phyloP scores from a whole-genome alignment of 148 eudicot species.

The Limonium bicolor region DNA sequence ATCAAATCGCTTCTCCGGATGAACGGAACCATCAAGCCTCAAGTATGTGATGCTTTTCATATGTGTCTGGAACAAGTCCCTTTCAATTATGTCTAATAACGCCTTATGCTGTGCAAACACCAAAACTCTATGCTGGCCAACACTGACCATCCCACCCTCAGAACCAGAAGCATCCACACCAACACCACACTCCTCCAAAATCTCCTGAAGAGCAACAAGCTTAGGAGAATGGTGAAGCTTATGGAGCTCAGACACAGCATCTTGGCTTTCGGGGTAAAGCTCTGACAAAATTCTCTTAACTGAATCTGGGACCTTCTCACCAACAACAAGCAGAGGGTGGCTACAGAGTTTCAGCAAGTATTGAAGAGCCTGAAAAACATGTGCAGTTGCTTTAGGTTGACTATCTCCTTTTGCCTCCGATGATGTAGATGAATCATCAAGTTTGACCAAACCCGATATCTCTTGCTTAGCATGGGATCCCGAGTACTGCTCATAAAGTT shows the following conservation, averaged over 20 bases:
- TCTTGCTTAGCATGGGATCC: conserved; percentile 81
- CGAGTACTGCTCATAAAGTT: conserved; percentile 87
- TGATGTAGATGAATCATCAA: conserved; percentile 31
- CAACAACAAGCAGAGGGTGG: conserved; percentile 86
- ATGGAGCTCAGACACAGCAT: conserved; percentile 65
- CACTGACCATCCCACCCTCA: conserved; percentile 49
- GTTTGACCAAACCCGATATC: conserved; percentile 57
- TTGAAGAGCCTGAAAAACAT: conserved; percentile 95
- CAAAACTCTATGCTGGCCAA: conserved; percentile 95
- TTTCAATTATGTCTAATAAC: conserved; percentile 77
- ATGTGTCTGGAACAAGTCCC: conserved; percentile 69
- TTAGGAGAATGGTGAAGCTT: conserved; percentile 92
- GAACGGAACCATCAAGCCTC: conserved; percentile 94
- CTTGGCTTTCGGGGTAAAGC: conserved; percentile 34
- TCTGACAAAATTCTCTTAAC: conserved; percentile 38
- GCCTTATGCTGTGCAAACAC: conserved; percentile 99
- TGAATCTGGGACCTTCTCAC: conserved; percentile 56
- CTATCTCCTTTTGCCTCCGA: conserved; percentile 44
- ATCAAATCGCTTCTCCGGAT: conserved; percentile 80
- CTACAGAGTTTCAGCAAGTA: conserved; percentile 94
- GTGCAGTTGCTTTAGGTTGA: conserved; percentile 59
- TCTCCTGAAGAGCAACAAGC: conserved; percentile 92
- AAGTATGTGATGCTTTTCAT: conserved; percentile 91
- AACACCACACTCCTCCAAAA: conserved; percentile 95
- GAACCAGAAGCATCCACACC: conserved; percentile 68